phyloP scores from a whole-genome alignment of 2,329 filamentous ascomycete genomes.

The Graphium sp. region DNA sequence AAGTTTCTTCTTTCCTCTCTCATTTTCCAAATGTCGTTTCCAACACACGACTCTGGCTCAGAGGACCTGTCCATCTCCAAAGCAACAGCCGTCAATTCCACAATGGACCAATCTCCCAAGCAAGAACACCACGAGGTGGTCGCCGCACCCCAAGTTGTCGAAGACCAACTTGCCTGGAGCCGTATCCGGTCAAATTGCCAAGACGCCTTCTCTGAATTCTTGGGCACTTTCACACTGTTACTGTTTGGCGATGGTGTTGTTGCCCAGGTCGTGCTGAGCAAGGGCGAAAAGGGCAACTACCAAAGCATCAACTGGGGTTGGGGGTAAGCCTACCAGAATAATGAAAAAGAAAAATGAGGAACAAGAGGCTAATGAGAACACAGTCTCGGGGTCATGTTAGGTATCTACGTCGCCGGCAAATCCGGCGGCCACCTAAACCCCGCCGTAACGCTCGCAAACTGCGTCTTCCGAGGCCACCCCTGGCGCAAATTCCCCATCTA shows the following conservation, averaged over 20 bases:
- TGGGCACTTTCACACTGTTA: conserved; percentile 50
- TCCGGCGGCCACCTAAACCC: conserved; percentile 54
- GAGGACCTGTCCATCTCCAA: no score
- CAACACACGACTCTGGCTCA: no score
- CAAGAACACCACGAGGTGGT: no score
- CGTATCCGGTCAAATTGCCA: conserved; percentile 29
- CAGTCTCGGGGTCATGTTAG: conserved; percentile 50
- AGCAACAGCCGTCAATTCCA: no score
- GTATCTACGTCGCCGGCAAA: conserved; percentile 48
- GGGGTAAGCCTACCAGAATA: no score
- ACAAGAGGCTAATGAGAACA: no score
- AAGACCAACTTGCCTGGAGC: no score
- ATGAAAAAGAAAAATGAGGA: no score
- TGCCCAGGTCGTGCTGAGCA: conserved; percentile 48
- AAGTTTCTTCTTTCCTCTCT: no score
- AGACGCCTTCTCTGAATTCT: conserved; percentile 50
- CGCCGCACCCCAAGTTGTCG: no score
- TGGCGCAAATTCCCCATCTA: conserved; percentile 58
- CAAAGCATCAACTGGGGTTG: conserved; percentile 32
- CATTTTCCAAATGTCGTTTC: no score
- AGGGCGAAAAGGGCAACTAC: conserved; percentile 25
- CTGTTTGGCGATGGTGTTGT: conserved; percentile 57
- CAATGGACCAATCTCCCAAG: no score
- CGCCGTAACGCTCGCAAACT: conserved; percentile 54
- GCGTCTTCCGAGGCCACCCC: conserved; percentile 49